Base-by-base conservation (phyloP, 2,329 filamentous ascomycete genomes). In the Stagonosporopsis vannaccii region DNA sequence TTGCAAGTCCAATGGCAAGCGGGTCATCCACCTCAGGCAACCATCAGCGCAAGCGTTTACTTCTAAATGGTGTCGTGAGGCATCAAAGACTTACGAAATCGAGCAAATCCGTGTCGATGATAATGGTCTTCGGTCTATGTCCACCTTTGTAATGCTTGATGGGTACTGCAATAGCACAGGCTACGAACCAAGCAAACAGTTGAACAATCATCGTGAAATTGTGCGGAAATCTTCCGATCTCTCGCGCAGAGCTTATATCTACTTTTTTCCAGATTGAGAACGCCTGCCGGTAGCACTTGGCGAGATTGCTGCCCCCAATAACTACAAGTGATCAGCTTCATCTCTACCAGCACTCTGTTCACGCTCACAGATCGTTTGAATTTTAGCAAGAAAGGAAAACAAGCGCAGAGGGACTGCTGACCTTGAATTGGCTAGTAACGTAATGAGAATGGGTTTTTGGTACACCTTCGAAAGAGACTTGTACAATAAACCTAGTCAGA, bases 21-120 rank as follows among this genome's bases (percentile, higher is more conserved):
- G 49, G 49, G 15, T 40, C 49, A 17, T 52, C 49, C 8, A 52
- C 26, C 49, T 52, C 6, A 6, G 2, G 6, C 4, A 2, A 11
- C 4, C 9, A 8, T 45, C 8, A 52, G 48, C 40, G 12, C 13
- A 11, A 6, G 12, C 32, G 11, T 6, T 19, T 11, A 4, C 9
- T 8, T n/a, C 6, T 25, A 23, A 3, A 19, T 1, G 23, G 6
- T 2, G 4, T 25, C 8, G 2, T 15, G 2, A n/a, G 7, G 19
- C 6, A 11, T 3, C 6, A 17, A 12, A 7, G 15, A 13, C 49
- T 39, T 35, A 51, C 49, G 11, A 51, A 45, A 19, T 51, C 49
- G 20, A 51, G 41, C 19, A 51, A 17, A 12, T 51, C 49, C 17
- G 49, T 45, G 22, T 51, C 49, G 6, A 51, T 51, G 25, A 51